Evolutionary conservation across 1,139 yeast genomes (phyloP), one percentile per base, ranked within the genome.

Genomic region (Geotrichum reessii): DNA sequence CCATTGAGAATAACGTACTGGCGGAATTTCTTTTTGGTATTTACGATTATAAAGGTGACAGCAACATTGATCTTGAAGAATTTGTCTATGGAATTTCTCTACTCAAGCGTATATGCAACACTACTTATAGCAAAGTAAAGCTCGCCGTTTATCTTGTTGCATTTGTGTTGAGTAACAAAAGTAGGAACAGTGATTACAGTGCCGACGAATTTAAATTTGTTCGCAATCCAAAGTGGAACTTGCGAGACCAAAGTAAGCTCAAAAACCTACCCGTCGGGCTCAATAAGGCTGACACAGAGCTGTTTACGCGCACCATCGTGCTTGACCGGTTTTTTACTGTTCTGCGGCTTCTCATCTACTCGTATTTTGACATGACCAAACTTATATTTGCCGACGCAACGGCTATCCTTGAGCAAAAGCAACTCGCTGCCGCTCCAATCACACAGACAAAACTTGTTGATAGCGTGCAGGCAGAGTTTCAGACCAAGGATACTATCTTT

Each of bases 341-440:
- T n/a, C 49, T 66, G 50, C 55, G 63, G 12, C 53, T 61, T 27
- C 44, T 66, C 25, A 49, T 65, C 17, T 59, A 62, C 37, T 55
- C 65, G 2, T 65, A 62, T 37, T 42, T 57, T n/a, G 64, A 62
- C 22, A 48, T 65, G 49, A 55, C 63, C 27, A 63, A 64, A 44
- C 56, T 58, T 17, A 64, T 66, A 1, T 65, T 66, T 51, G 61
- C 66, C 14, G 66, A 65, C 42, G 69, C 65, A n/a, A 28, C 58
- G 31, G 58, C 54, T 25, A 33, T 63, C 9, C 59, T 58, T 21
- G 40, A 56, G 37, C 59, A 58, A 37, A 12, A 37, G 17, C 44
- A 37, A 8, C 44, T 37, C 24, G 25, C 42, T 6, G 42, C 40
- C 1, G 4, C 48, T 19, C 42, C 27, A 3, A 7, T 14, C 8